These are phyloP conservation scores for Xanthoconium separans DNA, from an alignment of 1,284 basidiomycete genomes.

Conservation along the genomic window DNA sequence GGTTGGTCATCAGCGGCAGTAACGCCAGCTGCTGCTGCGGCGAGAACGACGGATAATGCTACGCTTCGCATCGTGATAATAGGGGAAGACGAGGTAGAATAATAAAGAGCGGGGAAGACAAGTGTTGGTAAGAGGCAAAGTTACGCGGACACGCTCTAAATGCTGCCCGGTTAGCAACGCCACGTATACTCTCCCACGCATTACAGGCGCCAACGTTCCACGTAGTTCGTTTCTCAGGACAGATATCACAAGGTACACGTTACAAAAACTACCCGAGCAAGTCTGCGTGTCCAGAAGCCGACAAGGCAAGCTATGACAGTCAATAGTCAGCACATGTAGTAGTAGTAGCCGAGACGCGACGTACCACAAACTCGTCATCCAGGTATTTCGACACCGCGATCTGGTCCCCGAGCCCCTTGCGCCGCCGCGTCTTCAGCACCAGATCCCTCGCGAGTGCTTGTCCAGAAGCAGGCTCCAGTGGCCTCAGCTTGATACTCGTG, in stretches of 20 bases:
- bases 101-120: conserved; percentile 37
- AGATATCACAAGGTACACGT: conserved; percentile 23
- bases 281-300: conserved; percentile 89
- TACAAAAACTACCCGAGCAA: conserved; percentile 58
- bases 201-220: background rate
- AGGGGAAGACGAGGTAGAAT: conserved; percentile 60
- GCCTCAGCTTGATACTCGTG: conserved; percentile 90
- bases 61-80: conserved; percentile 72
- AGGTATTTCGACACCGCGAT: conserved; percentile 94
- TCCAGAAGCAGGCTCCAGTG: conserved; percentile 95
- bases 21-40: conserved; percentile 59
- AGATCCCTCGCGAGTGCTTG: conserved; percentile 91
- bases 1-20: conserved; percentile 62
- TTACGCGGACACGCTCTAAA: conserved; percentile 32
- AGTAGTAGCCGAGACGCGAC: conserved; percentile 32
- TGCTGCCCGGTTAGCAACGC: conserved; percentile 38
- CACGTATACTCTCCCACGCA: conserved; percentile 49
- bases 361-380: conserved; percentile 89
- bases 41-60: conserved; percentile 72
- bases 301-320: conserved; percentile 69
- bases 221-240: conserved; percentile 9
- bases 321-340: conserved; percentile 8
- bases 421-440: conserved; percentile 92
- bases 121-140: conserved; percentile 20
- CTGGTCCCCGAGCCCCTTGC: conserved; percentile 93